Conservation (phyloP, 306 rosid species). For the Pyrus bretschneideri region DNA sequence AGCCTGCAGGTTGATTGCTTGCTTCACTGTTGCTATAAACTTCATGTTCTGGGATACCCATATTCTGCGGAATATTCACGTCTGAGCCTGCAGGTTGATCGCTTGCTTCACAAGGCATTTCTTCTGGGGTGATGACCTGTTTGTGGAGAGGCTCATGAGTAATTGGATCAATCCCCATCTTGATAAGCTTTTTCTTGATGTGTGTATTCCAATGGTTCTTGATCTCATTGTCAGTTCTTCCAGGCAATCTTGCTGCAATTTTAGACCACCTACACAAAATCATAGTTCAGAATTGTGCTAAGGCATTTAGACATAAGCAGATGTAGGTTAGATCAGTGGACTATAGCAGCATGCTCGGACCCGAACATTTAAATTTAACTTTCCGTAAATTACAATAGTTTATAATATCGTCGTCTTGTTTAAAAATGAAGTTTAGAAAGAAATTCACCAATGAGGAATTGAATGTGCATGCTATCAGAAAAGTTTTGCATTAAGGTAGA, state of each 20-base stretch:
- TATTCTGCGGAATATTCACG: background rate
- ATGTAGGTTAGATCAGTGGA: background rate
- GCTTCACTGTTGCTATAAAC: background rate
- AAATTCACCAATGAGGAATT: background rate
- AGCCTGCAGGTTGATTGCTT: background rate
- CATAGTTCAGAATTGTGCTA: background rate
- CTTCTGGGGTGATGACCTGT: background rate
- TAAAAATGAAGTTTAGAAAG: background rate
- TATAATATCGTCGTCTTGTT: background rate
- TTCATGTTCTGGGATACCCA: background rate
- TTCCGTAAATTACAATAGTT: background rate
- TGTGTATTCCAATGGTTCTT: constrained; percentile 90
- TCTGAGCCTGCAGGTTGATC: background rate
- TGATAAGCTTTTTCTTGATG: constrained; percentile 75
- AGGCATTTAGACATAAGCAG: no score
- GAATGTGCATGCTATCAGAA: background rate
- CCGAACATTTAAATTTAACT: no score
- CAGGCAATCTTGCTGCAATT: constrained; percentile 74
- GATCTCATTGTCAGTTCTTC: constrained; percentile 91
- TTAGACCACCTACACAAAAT: constrained; percentile 64
- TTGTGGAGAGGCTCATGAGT: constrained; percentile 59
- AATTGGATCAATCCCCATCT: constrained; percentile 78
- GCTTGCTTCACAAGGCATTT: background rate
- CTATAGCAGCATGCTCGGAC: background rate
- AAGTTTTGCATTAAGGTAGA: background rate